Evolutionary conservation across 163 green algal species (phyloP).

Genomic region (Botryococcus braunii): DNA sequence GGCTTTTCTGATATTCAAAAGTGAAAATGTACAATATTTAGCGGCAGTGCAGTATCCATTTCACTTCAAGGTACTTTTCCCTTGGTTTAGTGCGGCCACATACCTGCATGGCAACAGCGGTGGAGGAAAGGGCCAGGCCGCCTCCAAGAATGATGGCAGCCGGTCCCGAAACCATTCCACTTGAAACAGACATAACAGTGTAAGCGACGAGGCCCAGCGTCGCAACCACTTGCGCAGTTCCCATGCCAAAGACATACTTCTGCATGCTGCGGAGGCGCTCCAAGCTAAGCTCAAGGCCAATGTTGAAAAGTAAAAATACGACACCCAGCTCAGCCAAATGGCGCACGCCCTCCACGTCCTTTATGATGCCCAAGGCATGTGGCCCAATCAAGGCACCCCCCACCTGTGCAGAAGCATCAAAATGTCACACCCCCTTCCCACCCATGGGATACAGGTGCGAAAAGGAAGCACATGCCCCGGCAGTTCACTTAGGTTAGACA

Average conservation of each 20-base stretch:
- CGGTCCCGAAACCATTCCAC: slow-evolving; percentile 53
- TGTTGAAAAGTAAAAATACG: slow-evolving; percentile 99
- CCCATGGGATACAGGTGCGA: too few species aligned
- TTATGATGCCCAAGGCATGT: slow-evolving; percentile 78
- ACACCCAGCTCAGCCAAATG: slow-evolving; percentile 95
- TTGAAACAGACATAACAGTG: slow-evolving; percentile 46
- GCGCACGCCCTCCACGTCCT: slow-evolving; percentile 48
- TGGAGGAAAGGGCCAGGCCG: slow-evolving; percentile 91
- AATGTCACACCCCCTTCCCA: too few species aligned
- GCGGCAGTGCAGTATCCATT: too few species aligned
- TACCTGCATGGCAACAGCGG: slow-evolving; percentile 95
- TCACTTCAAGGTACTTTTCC: too few species aligned
- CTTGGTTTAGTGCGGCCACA: too few species aligned
- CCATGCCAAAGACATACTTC: slow-evolving; percentile 98
- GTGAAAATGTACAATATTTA: too few species aligned
- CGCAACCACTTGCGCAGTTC: slow-evolving; percentile 71
- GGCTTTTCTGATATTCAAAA: too few species aligned
- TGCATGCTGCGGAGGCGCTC: slow-evolving; percentile 90
- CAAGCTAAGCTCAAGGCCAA: slow-evolving; percentile 94
- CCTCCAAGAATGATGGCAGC: slow-evolving; percentile 86
- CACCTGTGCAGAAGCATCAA: slow-evolving; percentile 33
- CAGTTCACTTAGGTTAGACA: too few species aligned
- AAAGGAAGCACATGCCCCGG: too few species aligned
- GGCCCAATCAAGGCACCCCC: slow-evolving; percentile 90
- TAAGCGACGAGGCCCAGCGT: slow-evolving; percentile 61